Percentiles rank a stretch among this genome's conserved stretches.
phyloP scores from a whole-genome alignment of 805 yeast species.

The Nakazawaea ernobii region DNA sequence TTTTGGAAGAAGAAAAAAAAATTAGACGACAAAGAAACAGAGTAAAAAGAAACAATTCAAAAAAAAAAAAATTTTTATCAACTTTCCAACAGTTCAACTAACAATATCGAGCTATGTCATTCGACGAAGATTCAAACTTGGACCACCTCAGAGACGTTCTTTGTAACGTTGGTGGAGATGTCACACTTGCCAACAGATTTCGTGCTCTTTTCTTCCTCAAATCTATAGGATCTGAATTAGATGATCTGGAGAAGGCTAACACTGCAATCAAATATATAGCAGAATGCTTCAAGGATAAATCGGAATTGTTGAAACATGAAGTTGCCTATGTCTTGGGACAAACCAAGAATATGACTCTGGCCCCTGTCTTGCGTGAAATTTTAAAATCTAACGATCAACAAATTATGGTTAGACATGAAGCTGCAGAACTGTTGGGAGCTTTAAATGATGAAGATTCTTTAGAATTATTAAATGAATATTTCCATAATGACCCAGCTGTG shows the following conservation, averaged over 20 bases:
- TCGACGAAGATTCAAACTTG: slow-evolving; percentile 28
- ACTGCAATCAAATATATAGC: slow-evolving; percentile 78
- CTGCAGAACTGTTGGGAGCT: slow-evolving; percentile 98
- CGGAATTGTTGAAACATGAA: slow-evolving; percentile 93
- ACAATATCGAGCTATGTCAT: neutral
- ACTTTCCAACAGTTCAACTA: neutral
- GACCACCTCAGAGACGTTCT: slow-evolving; percentile 72
- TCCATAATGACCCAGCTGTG: slow-evolving; percentile 62
- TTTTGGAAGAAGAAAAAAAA: too few relatives aligned
- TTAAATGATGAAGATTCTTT: slow-evolving; percentile 76
- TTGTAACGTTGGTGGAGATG: slow-evolving; percentile 58
- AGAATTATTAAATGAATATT: slow-evolving; percentile 57
- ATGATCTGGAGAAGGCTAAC: slow-evolving; percentile 44
- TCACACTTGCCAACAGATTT: slow-evolving; percentile 79
- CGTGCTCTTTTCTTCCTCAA: slow-evolving; percentile 92
- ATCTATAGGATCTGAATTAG: slow-evolving; percentile 73
- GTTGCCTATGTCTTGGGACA: slow-evolving; percentile 97
- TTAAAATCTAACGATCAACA: slow-evolving; percentile 65
- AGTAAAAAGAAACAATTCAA: neutral
- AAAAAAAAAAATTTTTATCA: neutral
- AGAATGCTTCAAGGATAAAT: slow-evolving; percentile 71
- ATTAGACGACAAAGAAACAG: neutral
- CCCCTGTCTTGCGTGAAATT: slow-evolving; percentile 69
- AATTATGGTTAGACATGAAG: slow-evolving; percentile 98
- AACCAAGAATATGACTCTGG: slow-evolving; percentile 76